Evolutionary conservation across 306 rosid species (phyloP).

Genomic region (Mimosa pudica): DNA sequence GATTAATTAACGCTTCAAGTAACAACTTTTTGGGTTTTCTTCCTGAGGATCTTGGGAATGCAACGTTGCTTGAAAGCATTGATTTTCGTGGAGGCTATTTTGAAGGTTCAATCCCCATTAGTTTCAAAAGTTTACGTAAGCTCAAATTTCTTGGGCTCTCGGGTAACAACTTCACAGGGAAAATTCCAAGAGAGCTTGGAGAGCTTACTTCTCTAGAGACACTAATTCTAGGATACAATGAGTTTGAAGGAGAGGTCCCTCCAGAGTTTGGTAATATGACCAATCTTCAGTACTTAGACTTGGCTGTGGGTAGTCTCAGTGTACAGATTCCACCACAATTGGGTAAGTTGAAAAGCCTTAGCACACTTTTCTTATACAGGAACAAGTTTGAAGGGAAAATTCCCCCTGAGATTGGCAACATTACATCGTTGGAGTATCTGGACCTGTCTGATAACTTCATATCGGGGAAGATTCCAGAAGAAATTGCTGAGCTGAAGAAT

Average conservation of each 20-base stretch:
- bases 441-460: conserved; percentile 88
- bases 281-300: conserved; percentile 78
- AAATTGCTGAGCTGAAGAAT: conserved; percentile 58
- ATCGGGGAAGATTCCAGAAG: conserved; percentile 80
- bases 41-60: conserved; percentile 80
- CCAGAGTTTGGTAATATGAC: conserved; percentile 76
- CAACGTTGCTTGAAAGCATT: conserved; percentile 62
- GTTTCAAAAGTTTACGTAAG: conserved; percentile 62
- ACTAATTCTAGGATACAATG: conserved; percentile 79
- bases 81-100: conserved; percentile 90
- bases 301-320: conserved; percentile 74
- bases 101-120: conserved; percentile 68
- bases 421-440: conserved; percentile 61
- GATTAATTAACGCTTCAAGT: conserved; percentile 70
- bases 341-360: conserved; percentile 65
- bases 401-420: conserved; percentile 69
- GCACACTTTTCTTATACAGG: conserved; percentile 70
- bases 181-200: conserved; percentile 64
- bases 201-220: conserved; percentile 69
- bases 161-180: conserved; percentile 77
- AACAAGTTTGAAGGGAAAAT: conserved; percentile 74
- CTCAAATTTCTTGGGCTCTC: conserved; percentile 84
- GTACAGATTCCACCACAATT: conserved; percentile 81
- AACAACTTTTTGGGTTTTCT: conserved; percentile 73
- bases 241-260: conserved; percentile 75